Conservation (phyloP, 441 rosid genomes). For the Brassica hybrid region DNA sequence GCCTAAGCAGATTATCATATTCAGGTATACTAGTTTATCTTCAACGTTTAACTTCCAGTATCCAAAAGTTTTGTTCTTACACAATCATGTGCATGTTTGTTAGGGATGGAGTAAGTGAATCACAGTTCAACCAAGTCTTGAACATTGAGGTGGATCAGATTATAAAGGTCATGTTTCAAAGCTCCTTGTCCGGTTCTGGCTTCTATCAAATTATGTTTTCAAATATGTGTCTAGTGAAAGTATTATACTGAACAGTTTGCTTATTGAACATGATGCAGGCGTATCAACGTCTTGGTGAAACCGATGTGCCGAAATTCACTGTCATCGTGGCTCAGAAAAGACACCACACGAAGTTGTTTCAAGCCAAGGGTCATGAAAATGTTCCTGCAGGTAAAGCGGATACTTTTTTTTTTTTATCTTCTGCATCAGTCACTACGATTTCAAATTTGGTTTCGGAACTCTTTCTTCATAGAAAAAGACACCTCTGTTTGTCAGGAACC, state of each 20-base stretch:
- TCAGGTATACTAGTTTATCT: conserved; percentile 65
- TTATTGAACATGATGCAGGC: conserved; percentile 54
- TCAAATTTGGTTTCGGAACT: neutral
- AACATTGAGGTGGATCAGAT: conserved; percentile 89
- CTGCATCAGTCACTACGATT: conserved; percentile 1
- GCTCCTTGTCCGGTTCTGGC: conserved; percentile 10
- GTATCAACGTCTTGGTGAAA: conserved; percentile 75
- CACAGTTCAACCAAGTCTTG: conserved; percentile 90
- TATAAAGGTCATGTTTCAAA: conserved; percentile 56
- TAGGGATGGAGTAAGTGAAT: conserved; percentile 94
- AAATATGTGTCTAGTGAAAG: neutral
- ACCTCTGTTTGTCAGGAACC: conserved; percentile 58
- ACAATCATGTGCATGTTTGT: conserved; percentile 25
- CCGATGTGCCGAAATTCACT: conserved; percentile 79
- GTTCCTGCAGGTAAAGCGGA: conserved; percentile 55
- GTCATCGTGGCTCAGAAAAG: conserved; percentile 89
- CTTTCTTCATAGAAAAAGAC: neutral
- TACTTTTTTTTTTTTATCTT: neutral
- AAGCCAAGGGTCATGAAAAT: conserved; percentile 62
- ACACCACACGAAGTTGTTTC: conserved; percentile 90
- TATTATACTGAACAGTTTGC: conserved; percentile 13
- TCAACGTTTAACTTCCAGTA: neutral
- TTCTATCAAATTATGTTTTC: conserved; percentile 12
- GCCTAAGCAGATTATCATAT: conserved; percentile 83
- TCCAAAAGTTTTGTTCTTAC: neutral